phyloP scores from a whole-genome alignment of 176 grass and related monocot species.

The Eremochloa ophiuroides region DNA sequence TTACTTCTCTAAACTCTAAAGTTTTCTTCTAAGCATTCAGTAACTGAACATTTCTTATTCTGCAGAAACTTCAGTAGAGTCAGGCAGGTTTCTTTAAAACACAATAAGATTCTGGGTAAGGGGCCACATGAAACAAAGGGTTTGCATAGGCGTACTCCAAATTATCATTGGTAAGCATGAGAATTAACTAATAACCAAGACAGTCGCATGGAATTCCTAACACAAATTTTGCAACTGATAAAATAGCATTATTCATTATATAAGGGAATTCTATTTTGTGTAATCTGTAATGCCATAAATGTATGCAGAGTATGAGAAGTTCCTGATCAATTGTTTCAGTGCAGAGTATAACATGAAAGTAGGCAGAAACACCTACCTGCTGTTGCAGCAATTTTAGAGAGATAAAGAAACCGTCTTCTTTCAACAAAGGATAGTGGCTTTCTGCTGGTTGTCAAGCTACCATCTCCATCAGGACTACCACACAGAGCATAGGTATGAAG shows the following conservation, averaged over 20 bases:
- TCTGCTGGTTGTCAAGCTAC: slow-evolving; percentile 34
- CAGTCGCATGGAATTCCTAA: neutral
- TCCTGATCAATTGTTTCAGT: neutral
- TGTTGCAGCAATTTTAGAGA: slow-evolving; percentile 90
- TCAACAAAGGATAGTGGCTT: slow-evolving; percentile 52
- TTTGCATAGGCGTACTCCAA: neutral
- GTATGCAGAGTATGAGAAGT: neutral
- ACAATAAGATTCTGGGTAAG: neutral
- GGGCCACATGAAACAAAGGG: slow-evolving; percentile 1
- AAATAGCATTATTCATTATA: slow-evolving; percentile 14
- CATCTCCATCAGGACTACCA: slow-evolving; percentile 32
- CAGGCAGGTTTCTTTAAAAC: slow-evolving; percentile 8
- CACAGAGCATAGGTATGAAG: slow-evolving; percentile 66
- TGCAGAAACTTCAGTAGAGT: slow-evolving; percentile 1
- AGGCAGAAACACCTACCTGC: slow-evolving; percentile 66
- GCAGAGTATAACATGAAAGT: neutral
- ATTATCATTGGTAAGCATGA: neutral
- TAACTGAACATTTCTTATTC: slow-evolving; percentile 4
- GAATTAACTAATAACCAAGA: neutral
- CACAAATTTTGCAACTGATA: slow-evolving; percentile 1
- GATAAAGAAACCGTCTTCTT: slow-evolving; percentile 83
- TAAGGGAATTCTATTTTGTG: slow-evolving; percentile 12
- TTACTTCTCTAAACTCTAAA: neutral
- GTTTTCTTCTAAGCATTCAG: slow-evolving; percentile 2
- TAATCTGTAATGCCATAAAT: neutral